phyloP scores from a whole-genome alignment of 2,329 filamentous ascomycete genomes.

The Stagonosporopsis rhizophila region DNA sequence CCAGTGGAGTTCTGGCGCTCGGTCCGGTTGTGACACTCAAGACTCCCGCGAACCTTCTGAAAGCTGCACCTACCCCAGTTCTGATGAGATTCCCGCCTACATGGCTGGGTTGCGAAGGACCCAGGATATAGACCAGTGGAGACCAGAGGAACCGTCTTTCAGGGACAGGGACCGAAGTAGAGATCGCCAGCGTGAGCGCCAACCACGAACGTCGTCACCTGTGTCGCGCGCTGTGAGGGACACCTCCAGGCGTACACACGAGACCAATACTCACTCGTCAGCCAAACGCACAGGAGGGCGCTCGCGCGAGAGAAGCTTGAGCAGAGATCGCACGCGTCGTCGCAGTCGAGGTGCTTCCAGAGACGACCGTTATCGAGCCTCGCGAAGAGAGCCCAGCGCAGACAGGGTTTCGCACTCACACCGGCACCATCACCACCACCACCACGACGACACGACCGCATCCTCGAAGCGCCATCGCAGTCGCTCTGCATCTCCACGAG shows the following conservation, averaged over 20 bases:
- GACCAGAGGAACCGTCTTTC: constrained; percentile 49
- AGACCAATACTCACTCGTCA: constrained; percentile 36
- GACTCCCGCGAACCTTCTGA: constrained; percentile 43
- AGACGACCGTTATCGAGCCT: constrained; percentile 47
- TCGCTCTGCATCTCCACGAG: constrained; percentile 45
- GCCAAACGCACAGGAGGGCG: constrained; percentile 36
- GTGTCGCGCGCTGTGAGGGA: constrained; percentile 46
- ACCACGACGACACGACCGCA: constrained; percentile 46
- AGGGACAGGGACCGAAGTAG: constrained; percentile 40
- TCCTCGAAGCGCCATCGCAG: constrained; percentile 50
- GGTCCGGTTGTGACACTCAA: constrained; percentile 48
- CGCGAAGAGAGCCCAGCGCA: constrained; percentile 46
- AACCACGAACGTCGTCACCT: constrained; percentile 46
- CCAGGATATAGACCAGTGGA: constrained; percentile 54
- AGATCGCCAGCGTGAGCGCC: constrained; percentile 37
- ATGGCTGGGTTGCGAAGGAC: constrained; percentile 53
- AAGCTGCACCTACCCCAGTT: constrained; percentile 44
- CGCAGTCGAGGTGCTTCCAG: constrained; percentile 42
- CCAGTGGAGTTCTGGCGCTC: constrained; percentile 39
- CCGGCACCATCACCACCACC: constrained; percentile 42
- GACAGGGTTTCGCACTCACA: constrained; percentile 46
- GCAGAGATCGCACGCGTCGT: constrained; percentile 42
- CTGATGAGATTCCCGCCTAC: constrained; percentile 51
- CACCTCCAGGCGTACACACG: constrained; percentile 40
- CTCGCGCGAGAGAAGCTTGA: constrained; percentile 44